These are phyloP conservation scores for Paraphoma sp. DNA, from an alignment of 2,329 filamentous ascomycete genomes.

Conservation along the genomic window DNA sequence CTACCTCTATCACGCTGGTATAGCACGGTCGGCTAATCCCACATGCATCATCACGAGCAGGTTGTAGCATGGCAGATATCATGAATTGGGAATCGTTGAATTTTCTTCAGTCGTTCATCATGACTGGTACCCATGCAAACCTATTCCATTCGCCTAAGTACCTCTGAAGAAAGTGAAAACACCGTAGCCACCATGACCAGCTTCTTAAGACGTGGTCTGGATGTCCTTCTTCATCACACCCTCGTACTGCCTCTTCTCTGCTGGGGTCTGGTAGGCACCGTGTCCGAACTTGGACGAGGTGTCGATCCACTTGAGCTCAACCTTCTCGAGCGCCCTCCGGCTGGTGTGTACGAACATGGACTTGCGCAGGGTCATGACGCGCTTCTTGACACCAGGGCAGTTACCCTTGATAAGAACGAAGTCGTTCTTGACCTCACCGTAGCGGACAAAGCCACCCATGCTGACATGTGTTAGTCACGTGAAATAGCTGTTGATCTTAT, in stretches of 20 bases:
- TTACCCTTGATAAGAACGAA: conserved; percentile 98
- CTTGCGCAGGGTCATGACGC: conserved; percentile 98
- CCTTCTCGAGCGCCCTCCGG: conserved; percentile 96
- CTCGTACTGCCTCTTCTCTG: conserved; percentile 97
- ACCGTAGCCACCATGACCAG: conserved; percentile 30
- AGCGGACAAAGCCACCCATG: conserved; percentile 98
- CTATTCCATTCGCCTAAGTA: conserved; percentile 47
- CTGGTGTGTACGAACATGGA: conserved; percentile 98
- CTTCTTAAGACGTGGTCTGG: conserved; percentile 60
- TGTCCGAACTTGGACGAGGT: conserved; percentile 99
- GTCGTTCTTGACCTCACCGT: conserved; percentile 99
- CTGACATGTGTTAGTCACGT: conserved; percentile 62
- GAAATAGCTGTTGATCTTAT: background rate
- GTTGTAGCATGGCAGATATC: background rate
- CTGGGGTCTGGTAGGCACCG: conserved; percentile 97
- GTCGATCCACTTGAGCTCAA: conserved; percentile 99
- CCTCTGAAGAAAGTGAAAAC: conserved; percentile 45
- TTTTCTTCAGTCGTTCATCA: conserved; percentile 43
- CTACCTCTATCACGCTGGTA: too few species aligned
- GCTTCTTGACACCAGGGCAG: conserved; percentile 98
- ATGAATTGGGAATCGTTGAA: conserved; percentile 48
- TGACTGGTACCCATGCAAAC: conserved; percentile 40
- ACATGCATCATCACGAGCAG: background rate
- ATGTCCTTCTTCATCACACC: conserved; percentile 99
- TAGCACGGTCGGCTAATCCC: too few species aligned